Conservation (phyloP, 176 grass and related monocot species). For the Luzula sylvatica region DNA sequence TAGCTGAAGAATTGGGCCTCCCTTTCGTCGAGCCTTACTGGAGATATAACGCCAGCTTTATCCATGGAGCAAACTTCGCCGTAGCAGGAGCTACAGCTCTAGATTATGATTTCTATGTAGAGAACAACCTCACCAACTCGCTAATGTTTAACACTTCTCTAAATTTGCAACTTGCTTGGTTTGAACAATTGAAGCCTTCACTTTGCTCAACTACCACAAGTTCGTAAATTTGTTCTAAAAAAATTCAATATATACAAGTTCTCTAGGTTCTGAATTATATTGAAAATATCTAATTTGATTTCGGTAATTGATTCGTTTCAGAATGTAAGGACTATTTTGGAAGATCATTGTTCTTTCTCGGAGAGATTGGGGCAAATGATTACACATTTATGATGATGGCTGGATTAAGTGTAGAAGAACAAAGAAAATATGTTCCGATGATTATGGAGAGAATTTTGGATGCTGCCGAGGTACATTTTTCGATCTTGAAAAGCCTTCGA, state of each 20-base stretch:
- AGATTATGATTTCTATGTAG: conserved; percentile 23
- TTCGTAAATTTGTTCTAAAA: background rate
- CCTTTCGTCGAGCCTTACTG: conserved; percentile 29
- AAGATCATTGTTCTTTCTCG: conserved; percentile 37
- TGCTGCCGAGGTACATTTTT: conserved; percentile 29
- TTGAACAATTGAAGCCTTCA: conserved; percentile 30
- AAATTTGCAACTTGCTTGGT: conserved; percentile 32
- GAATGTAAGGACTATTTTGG: conserved; percentile 27
- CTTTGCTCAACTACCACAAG: conserved; percentile 27
- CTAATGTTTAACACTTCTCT: conserved; percentile 32
- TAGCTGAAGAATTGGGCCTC: conserved; percentile 21
- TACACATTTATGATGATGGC: background rate
- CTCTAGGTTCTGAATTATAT: background rate
- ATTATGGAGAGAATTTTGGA: conserved; percentile 16
- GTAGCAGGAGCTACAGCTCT: conserved; percentile 27
- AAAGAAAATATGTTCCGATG: conserved; percentile 11
- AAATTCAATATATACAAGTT: background rate
- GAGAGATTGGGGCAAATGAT: conserved; percentile 37
- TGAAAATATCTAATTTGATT: background rate
- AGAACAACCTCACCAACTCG: background rate
- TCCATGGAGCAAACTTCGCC: conserved; percentile 34
- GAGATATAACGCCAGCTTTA: conserved; percentile 21
- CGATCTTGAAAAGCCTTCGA: no score
- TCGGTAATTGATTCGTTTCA: background rate
- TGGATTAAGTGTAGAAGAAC: conserved; percentile 11